Evolutionary conservation across 768 basidiomycete genomes (phyloP), one percentile per base, ranked within the genome.

Genomic region (Boletus insuetus): DNA sequence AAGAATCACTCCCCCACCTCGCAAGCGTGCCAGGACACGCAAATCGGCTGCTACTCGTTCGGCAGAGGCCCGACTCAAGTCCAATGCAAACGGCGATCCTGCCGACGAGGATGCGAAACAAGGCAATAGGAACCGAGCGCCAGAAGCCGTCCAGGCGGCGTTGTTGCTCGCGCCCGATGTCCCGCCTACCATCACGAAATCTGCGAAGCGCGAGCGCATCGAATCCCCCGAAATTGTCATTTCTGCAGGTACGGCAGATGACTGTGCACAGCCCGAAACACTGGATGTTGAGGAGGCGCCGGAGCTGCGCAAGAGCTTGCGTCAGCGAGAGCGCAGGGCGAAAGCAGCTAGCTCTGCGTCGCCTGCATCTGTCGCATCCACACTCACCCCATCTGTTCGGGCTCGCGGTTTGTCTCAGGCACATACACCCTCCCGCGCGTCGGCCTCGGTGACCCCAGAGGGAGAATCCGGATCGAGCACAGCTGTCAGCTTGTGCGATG

Each of bases 381-480:
- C 69, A 7, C 64, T 72, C 41, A 72, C 69, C 3, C 69, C 67
- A 14, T 52, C 69, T 3, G 49, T 68, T 31, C 61, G 46, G 22
- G 47, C 58, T 32, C 58, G 67, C 3, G 60, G 56, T 11, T 26
- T 69, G 11, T 67, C 65, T 29, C 67, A 51, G 49, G 45, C 56
- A 16, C 46, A 48, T 8, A 69, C 68, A 0, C 46, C 62, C 0
- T 70, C 68, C 31, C 64, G 69, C 2, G 58, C 60, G 39, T 55
- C 62, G 53, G 59, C 63, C 24, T 58, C 64, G 6, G 62, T 54
- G 24, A 57, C 58, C 39, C 55, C 69, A 51, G 70, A 68, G 48
- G 59, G 46, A 3, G 67, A 67, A 48, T 72, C 69, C 4, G 69
- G 65, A 14, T 72, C 71, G 9, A 70, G 69, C 51, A 70, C 71